Base-by-base conservation (phyloP, 2,329 filamentous ascomycete species). In the Chaetomiaceae sp. region DNA sequence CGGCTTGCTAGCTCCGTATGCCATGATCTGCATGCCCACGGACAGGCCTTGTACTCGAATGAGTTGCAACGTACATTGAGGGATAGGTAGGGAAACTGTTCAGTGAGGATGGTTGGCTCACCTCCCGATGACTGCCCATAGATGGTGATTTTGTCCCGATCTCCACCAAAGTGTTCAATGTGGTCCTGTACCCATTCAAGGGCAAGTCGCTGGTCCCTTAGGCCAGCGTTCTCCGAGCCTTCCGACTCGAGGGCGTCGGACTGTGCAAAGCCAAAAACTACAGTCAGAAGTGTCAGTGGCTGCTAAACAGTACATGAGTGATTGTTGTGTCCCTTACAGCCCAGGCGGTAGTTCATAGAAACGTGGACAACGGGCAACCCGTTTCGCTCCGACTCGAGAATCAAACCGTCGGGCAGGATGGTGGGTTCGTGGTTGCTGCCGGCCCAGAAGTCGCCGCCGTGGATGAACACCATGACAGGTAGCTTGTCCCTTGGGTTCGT, bases 261-360 rank as follows among this genome's bases (percentile, higher is more conserved):
- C 0, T 51, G 49, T 0, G 59, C 56, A 36, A 64, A 66, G 0
- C 63, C 63, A 37, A 65, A 65, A 26, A 63, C 62, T 40, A n/a
- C 12, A 27, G 26, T 7, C 11, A 7, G 26, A 27, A 27, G 26
- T 27, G 11, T 27, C 26, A 11, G 26, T 27, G 11, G 26, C 26
- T 27, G 26, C 7, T 27, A 27, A 11, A 27, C 26, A 27, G 26
- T n/a, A n/a, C n/a, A n/a, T n/a, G 26, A 11, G 11, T 11, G 11
- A 27, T 7, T 27, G 7, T 6, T 6, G 26, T 7, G 6, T 11
- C 7, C 26, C 26, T 27, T 27, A 27, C 26, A 6, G 11, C 26
- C 26, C 26, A 27, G 26, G 11, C 26, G 26, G 26, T 27, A 63
- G 26, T 62, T 59, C 9, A 46, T 27, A 9, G 43, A 36, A 2